Conservation (phyloP, 176 grass and related monocot species). For the Eragrostis curvula region DNA sequence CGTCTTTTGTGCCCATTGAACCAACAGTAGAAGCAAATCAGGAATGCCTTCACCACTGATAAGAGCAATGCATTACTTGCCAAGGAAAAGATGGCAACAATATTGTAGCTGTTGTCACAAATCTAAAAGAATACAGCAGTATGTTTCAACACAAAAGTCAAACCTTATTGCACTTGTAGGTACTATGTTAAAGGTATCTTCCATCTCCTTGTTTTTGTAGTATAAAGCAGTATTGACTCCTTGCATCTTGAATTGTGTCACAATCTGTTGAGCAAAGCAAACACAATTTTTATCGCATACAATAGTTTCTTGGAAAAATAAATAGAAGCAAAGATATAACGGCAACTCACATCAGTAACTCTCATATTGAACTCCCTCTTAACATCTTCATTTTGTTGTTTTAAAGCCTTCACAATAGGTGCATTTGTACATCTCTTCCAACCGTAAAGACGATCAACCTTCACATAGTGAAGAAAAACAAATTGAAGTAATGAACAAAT, state of each 20-base stretch:
- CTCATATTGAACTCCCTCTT: slow-evolving; percentile 92
- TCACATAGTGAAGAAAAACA: slow-evolving; percentile 34
- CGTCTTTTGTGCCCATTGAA: slow-evolving; percentile 93
- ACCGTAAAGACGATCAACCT: slow-evolving; percentile 98
- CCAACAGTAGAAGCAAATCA: slow-evolving; percentile 85
- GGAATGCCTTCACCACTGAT: slow-evolving; percentile 94
- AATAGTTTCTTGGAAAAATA: not conserved
- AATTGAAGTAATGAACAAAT: slow-evolving; percentile 36
- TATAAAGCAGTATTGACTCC: slow-evolving; percentile 95
- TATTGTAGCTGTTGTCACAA: slow-evolving; percentile 17
- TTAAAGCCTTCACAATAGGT: slow-evolving; percentile 79
- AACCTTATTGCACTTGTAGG: slow-evolving; percentile 95
- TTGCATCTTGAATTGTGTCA: slow-evolving; percentile 89
- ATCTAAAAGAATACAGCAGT: slow-evolving; percentile 7
- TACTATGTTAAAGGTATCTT: slow-evolving; percentile 92
- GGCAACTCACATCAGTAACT: slow-evolving; percentile 75
- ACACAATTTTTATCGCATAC: slow-evolving; percentile 5
- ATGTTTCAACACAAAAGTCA: slow-evolving; percentile 14
- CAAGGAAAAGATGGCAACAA: slow-evolving; percentile 22
- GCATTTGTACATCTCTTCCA: slow-evolving; percentile 79
- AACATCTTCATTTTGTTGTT: slow-evolving; percentile 89
- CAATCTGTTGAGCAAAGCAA: slow-evolving; percentile 62
- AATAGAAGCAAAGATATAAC: slow-evolving; percentile 12
- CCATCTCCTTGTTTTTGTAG: slow-evolving; percentile 94
- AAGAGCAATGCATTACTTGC: slow-evolving; percentile 15